Base-by-base conservation (phyloP, 164 flowering plant genomes). In the Vitis riparia region DNA sequence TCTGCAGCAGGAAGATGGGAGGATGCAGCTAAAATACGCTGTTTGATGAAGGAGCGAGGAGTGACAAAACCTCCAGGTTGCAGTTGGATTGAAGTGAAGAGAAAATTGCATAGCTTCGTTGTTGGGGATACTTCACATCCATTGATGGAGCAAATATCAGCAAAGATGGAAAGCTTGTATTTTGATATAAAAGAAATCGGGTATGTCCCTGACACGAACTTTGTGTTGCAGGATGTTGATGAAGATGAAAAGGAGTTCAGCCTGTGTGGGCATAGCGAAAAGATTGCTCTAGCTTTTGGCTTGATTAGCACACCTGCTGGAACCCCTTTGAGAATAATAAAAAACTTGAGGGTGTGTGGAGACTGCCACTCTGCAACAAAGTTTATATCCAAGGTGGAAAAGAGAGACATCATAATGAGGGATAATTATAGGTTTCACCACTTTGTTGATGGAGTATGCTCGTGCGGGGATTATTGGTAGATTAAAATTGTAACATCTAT, bases 301-400 rank as follows among this genome's bases (percentile, higher is more conserved):
- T 37, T 37, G 7, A 37, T 37, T 6, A 37, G 44, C 7, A 37
- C 79, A 11, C 49, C 73, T 17, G 60, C 32, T 48, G 80, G 80
- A 3, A 65, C 71, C 9, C 74, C 83, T 51, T 55, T 83, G 65
- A 71, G 84, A 58, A 74, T 83, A 51, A 71, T 81, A n/a, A 83
- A 83, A 74, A 83, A 80, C 73, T 77, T 83, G 74, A 72, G 86
- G 71, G 73, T 81, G 14, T 79, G 80, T 63, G 77, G 80, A 15
- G 68, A 37, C 44, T 37, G 44, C 44, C 44, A 37, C 44, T 37
- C 44, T 37, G 44, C 44, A 37, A 37, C 78, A 14, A 83, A 79
- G 74, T 79, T 68, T 58, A 79, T 81, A 62, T 79, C 87, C 17
- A 73, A 69, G 55, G 65, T 77, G 15, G 63, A 72, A 11, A 67